Percentiles rank a stretch among this genome's conserved stretches.
Evolutionary conservation across 306 rosid genomes (phyloP).

Genomic region (Carpinus fangiana): DNA sequence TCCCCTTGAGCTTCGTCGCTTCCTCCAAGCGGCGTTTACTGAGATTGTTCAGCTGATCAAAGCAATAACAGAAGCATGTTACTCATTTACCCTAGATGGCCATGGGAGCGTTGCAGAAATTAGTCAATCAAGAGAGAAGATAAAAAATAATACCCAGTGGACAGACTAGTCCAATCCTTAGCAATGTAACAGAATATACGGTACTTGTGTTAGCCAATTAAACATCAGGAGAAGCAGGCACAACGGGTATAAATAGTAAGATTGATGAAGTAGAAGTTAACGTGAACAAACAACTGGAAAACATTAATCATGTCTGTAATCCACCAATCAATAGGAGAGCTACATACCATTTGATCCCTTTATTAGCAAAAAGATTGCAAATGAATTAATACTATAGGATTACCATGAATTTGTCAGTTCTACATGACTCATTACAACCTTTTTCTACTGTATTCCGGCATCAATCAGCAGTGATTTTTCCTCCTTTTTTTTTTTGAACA

Average conservation of each 20-base stretch:
- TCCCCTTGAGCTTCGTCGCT: constrained; percentile 59
- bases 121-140: not conserved
- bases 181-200: not conserved
- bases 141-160: not conserved
- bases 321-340: not conserved
- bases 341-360: not conserved
- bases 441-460: not conserved
- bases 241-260: not conserved
- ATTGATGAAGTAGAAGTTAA: not conserved
- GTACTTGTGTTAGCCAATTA: not conserved
- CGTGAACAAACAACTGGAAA: not conserved
- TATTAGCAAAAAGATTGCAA: not conserved
- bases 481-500: not conserved
- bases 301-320: not conserved
- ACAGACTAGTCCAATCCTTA: not conserved
- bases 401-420: not conserved
- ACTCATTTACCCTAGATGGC: constrained; percentile 26
- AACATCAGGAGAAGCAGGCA: not conserved
- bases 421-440: not conserved
- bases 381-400: not conserved
- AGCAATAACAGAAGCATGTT: constrained; percentile 26
- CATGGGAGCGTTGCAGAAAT: not conserved
- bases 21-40: constrained; percentile 52
- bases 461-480: not conserved
- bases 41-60: constrained; percentile 61